Percentiles rank a stretch among this genome's conserved stretches.
Evolutionary conservation across 2,329 filamentous ascomycete species (phyloP).

Genomic region (Phaeosphaeriaceae sp.): DNA sequence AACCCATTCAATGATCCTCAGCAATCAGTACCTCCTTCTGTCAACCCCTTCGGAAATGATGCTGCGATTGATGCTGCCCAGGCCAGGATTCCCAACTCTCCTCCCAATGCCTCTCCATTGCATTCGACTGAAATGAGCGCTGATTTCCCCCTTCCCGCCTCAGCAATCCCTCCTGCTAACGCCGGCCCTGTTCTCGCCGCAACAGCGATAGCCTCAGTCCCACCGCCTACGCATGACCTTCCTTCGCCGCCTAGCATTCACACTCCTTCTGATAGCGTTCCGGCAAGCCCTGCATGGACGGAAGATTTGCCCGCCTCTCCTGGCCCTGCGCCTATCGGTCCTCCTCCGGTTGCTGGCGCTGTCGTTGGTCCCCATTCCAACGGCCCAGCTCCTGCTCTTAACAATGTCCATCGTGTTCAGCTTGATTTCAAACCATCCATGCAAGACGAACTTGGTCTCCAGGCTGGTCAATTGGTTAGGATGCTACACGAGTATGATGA

Average conservation of each 20-base stretch:
- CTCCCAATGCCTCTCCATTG: slow-evolving; percentile 27
- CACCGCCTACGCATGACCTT: slow-evolving; percentile 38
- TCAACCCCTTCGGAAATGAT: slow-evolving; percentile 63
- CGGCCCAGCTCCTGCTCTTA: slow-evolving; percentile 57
- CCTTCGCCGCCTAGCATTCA: slow-evolving; percentile 59
- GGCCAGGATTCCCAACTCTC: slow-evolving; percentile 33
- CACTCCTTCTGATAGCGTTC: slow-evolving; percentile 43
- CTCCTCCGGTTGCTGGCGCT: slow-evolving; percentile 57
- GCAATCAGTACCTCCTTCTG: slow-evolving; percentile 46
- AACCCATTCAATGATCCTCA: slow-evolving; percentile 72
- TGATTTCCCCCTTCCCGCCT: slow-evolving; percentile 40
- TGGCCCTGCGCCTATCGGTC: slow-evolving; percentile 50
- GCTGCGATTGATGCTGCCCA: slow-evolving; percentile 47
- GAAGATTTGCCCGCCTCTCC: slow-evolving; percentile 63
- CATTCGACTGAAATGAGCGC: slow-evolving; percentile 31
- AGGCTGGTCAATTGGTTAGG: slow-evolving; percentile 81
- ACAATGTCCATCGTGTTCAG: slow-evolving; percentile 87
- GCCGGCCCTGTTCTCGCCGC: slow-evolving; percentile 49
- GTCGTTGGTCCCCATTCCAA: slow-evolving; percentile 68
- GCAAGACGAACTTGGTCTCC: slow-evolving; percentile 86
- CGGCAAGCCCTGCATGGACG: slow-evolving; percentile 66
- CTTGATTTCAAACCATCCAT: slow-evolving; percentile 93
- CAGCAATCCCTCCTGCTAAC: slow-evolving; percentile 51
- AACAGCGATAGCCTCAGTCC: slow-evolving; percentile 16
- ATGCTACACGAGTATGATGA: slow-evolving; percentile 97